phyloP scores from a whole-genome alignment of 371 early-diverging fungal genomes.

The Mortierella sp. region DNA sequence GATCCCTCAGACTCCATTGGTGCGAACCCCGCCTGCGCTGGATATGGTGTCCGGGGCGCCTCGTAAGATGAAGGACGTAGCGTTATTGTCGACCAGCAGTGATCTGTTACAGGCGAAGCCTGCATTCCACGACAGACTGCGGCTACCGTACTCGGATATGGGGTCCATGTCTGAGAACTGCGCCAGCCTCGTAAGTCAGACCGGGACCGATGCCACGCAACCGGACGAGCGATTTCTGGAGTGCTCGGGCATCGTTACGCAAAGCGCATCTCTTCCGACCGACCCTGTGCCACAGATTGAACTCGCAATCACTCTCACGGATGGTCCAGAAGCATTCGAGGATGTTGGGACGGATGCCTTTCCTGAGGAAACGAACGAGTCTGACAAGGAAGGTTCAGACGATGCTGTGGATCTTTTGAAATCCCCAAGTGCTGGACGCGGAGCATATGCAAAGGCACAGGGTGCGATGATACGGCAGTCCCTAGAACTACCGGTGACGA shows the following conservation, averaged over 20 bases:
- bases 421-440: conserved; percentile 49
- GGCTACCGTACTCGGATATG: conserved; percentile 1
- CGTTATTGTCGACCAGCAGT: not conserved
- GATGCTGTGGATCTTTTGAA: conserved; percentile 37
- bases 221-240: conserved; percentile 44
- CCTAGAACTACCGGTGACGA: not conserved
- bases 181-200: conserved; percentile 21
- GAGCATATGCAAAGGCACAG: conserved; percentile 12
- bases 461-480: not conserved
- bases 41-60: not conserved
- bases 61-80: not conserved
- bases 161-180: conserved; percentile 3
- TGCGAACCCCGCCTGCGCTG: not conserved
- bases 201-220: conserved; percentile 42
- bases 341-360: not conserved
- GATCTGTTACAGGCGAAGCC: not conserved
- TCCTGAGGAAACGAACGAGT: conserved; percentile 14
- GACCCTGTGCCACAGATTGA: conserved; percentile 24
- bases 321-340: not conserved
- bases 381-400: conserved; percentile 17
- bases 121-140: not conserved
- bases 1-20: not conserved
- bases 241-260: not conserved
- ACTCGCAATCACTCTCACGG: conserved; percentile 2
- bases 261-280: not conserved